Base-by-base conservation (phyloP, 768 basidiomycete species). In the Boletus sp. region DNA sequence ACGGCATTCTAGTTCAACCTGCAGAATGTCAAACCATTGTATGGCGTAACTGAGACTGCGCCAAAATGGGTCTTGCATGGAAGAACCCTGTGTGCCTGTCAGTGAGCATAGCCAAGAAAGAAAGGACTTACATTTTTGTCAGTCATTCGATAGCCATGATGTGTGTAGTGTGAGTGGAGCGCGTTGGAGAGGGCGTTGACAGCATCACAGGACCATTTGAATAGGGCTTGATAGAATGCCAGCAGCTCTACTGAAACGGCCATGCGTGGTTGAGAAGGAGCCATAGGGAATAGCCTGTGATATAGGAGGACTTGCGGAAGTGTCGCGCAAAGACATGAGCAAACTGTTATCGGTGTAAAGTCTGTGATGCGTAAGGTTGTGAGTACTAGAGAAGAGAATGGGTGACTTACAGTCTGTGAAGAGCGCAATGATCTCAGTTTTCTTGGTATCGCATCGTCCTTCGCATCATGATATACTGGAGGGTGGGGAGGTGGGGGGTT, bases 191-290 rank as follows among this genome's bases (percentile, higher is more conserved):
- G 18, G 5, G 18, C 18, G 51, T 73, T 46, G 55, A 63, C 58
- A 49, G 51, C 20, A 52, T 78, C 68, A 18, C 74, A 76, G 0
- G 76, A 75, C 0, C 64, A 58, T 52, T 77, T 69, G 41, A 77
- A 78, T 1, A 76, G 56, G 2, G 69, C 64, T 1, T 44, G 53
- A 52, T 75, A 76, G 50, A 76, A 75, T 1, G 70, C 57, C 0
- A 76, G 54, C 1, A 76, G 58, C 6, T 73, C 65, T 3, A 75
- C 58, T 0, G 67, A 69, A 12, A 69, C 55, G 0, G 58, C 61
- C 44, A 64, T 56, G 2, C 48, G 47, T 1, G 69, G 63, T 32
- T 63, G 59, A n/a, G 46, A 47, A 2, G 29, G 46, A 7, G 29
- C 45, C 24, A 7, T 46, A 6, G 45, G 45, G 29, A 46, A 46